Conservation (phyloP, 768 basidiomycete genomes). For the Suillus subaureus region DNA sequence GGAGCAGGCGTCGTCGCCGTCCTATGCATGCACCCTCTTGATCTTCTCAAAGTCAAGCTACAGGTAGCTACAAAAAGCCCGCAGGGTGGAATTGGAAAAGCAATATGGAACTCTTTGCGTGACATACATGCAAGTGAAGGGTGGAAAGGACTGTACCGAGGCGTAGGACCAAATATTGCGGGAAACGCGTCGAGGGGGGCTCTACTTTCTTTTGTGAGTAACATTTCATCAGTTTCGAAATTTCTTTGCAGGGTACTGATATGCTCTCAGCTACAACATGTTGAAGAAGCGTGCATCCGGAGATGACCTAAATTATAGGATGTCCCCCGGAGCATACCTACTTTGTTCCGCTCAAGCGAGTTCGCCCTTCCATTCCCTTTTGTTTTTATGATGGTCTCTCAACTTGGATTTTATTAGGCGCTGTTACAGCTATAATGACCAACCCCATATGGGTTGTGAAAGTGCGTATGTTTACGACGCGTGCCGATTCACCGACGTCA, state of each 20-base stretch:
- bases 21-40: conserved; percentile 95
- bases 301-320: conserved; percentile 61
- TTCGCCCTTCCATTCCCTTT: conserved; percentile 51
- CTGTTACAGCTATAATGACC: conserved; percentile 89
- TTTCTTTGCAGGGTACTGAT: not conserved
- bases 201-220: conserved; percentile 96
- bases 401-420: conserved; percentile 55
- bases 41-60: conserved; percentile 91
- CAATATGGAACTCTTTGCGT: conserved; percentile 75
- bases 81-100: conserved; percentile 61
- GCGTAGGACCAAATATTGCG: conserved; percentile 86
- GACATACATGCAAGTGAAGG: conserved; percentile 78
- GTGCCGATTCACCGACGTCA: conserved; percentile 61
- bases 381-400: conserved; percentile 15
- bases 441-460: conserved; percentile 99
- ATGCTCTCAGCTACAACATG: conserved; percentile 77
- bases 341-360: conserved; percentile 95
- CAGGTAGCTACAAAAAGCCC: conserved; percentile 80
- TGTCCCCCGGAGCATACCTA: conserved; percentile 81
- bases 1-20: conserved; percentile 53
- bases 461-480: conserved; percentile 93
- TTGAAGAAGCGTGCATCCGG: conserved; percentile 80
- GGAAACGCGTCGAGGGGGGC: conserved; percentile 97
- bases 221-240: conserved; percentile 7
- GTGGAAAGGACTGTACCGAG: conserved; percentile 86